Evolutionary conservation across 2,329 filamentous ascomycete genomes (phyloP).

Genomic region (Blumeria graminis): DNA sequence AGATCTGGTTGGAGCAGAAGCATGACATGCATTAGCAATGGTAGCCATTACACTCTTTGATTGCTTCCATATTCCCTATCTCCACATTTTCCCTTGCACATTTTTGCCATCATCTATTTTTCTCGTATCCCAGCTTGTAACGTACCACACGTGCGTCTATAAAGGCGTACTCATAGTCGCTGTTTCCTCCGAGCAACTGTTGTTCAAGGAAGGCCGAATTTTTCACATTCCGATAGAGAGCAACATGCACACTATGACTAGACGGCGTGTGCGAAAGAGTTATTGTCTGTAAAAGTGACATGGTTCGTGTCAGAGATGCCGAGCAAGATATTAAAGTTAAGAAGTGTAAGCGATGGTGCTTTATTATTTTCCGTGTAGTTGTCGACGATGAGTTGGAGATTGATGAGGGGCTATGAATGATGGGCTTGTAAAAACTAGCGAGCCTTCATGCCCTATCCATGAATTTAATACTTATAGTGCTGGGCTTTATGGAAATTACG

Average conservation of each 20-base stretch:
- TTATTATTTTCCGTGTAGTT: no score
- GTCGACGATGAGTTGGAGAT: no score
- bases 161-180: constrained; percentile 78
- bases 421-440: no score
- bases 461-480: no score
- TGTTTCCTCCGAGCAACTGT: constrained; percentile 66
- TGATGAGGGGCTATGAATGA: no score
- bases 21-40: neutral
- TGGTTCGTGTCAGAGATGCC: no score
- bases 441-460: no score
- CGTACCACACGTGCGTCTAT: constrained; percentile 61
- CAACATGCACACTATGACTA: constrained; percentile 42
- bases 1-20: constrained; percentile 16
- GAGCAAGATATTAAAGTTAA: no score
- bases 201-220: constrained; percentile 59
- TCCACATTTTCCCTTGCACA: neutral
- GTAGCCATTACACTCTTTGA: neutral
- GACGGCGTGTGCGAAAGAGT: constrained; percentile 34
- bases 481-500: no score
- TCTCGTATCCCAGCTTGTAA: constrained; percentile 6
- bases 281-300: no score
- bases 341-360: no score
- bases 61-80: neutral
- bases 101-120: neutral
- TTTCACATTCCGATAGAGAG: constrained; percentile 48